Percentiles rank a stretch among this genome's conserved stretches.
These are phyloP conservation scores for Lophium mytilinum DNA, from an alignment of 495 filamentous ascomycete species.

Conservation along the genomic window DNA sequence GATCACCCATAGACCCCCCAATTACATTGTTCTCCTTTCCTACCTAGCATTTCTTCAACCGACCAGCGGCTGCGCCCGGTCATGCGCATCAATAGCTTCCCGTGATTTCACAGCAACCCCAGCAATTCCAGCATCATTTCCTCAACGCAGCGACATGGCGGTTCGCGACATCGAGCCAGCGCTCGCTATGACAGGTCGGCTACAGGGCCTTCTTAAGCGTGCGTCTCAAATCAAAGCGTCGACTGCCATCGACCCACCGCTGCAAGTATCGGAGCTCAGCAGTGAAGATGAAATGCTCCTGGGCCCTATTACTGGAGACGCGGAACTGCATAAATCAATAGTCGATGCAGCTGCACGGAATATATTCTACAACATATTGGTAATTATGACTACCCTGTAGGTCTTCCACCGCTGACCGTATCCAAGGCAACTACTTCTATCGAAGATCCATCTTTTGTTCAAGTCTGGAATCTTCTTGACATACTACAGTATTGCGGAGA, in stretches of 20 bases:
- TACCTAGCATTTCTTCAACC: no score
- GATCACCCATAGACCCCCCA: no score
- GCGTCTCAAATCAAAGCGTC: conserved; percentile 58
- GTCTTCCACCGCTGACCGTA: background rate
- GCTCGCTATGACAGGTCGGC: conserved; percentile 10
- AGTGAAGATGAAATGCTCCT: conserved; percentile 36
- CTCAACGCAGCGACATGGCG: conserved; percentile 4
- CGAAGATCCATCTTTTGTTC: conserved; percentile 62
- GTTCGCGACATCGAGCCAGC: conserved; percentile 1
- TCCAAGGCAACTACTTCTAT: conserved; percentile 39
- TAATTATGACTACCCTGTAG: conserved; percentile 36
- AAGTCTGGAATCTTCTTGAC: conserved; percentile 90
- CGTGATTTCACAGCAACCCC: no score
- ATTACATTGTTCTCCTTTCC: no score
- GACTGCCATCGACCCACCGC: conserved; percentile 65
- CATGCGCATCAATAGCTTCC: no score
- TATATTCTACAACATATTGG: conserved; percentile 66
- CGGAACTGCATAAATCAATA: conserved; percentile 50
- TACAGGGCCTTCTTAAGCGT: conserved; percentile 55
- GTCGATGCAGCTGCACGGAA: conserved; percentile 73
- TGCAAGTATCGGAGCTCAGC: conserved; percentile 53
- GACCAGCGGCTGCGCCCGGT: no score
- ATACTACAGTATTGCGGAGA: conserved; percentile 82
- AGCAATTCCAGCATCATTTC: no score
- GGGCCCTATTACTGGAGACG: conserved; percentile 24